phyloP scores from a whole-genome alignment of 202 grass and related monocot species.

The Zoysia matrella region DNA sequence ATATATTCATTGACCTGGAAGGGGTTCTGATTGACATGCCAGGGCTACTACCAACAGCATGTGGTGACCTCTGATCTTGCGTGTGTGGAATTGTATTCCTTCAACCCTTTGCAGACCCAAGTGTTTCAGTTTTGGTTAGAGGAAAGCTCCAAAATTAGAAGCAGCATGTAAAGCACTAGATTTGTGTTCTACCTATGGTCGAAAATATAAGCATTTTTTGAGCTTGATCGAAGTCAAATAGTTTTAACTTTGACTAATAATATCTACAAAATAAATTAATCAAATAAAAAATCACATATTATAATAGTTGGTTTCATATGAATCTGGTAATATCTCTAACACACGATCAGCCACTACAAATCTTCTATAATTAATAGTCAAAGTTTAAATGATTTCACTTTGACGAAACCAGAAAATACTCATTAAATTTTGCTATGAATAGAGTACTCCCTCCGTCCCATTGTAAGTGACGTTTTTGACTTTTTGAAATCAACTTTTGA shows the following conservation, averaged over 20 bases:
- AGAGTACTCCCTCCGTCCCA: too few relatives aligned
- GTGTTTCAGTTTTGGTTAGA: constrained; percentile 11
- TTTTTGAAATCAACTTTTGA: too few relatives aligned
- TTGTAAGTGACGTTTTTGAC: too few relatives aligned
- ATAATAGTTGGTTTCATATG: background rate
- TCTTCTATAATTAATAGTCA: too few relatives aligned
- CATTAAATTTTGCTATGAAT: too few relatives aligned
- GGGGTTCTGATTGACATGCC: constrained; percentile 55
- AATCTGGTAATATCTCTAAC: too few relatives aligned
- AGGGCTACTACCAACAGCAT: constrained; percentile 28
- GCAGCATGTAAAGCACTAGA: constrained; percentile 1
- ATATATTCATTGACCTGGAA: constrained; percentile 47
- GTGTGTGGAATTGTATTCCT: constrained; percentile 30
- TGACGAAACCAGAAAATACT: too few relatives aligned
- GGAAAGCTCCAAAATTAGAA: constrained; percentile 14
- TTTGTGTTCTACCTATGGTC: too few relatives aligned
- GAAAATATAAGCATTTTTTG: background rate
- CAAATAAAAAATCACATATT: background rate
- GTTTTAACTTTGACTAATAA: too few relatives aligned
- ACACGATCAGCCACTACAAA: too few relatives aligned
- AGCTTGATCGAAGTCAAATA: background rate
- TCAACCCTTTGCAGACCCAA: constrained; percentile 21
- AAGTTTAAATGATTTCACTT: too few relatives aligned
- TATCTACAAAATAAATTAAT: too few relatives aligned
- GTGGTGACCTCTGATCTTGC: constrained; percentile 32